Conservation (phyloP, 805 yeast species). For the Metschnikowia dekortorum region DNA sequence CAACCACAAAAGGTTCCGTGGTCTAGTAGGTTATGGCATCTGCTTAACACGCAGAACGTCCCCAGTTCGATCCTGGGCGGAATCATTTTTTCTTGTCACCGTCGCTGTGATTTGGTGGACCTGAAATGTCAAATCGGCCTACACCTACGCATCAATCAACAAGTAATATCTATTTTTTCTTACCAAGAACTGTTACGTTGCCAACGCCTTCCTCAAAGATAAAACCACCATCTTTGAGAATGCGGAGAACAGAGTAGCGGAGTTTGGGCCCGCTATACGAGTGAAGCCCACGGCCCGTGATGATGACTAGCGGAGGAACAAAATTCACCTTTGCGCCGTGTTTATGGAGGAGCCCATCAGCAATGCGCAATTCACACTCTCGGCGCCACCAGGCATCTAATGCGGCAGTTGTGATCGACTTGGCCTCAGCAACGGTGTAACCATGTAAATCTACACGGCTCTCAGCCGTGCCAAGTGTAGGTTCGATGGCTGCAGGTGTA, state of each 20-base stretch:
- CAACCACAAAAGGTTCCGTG: constrained; percentile 14
- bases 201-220: constrained; percentile 46
- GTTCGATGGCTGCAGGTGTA: neutral
- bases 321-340: constrained; percentile 34
- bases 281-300: constrained; percentile 73
- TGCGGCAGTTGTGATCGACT: constrained; percentile 29
- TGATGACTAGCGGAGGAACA: constrained; percentile 42
- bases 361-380: constrained; percentile 43
- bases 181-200: constrained; percentile 42
- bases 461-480: neutral
- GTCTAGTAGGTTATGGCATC: constrained; percentile 24
- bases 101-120: neutral
- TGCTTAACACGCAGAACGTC: constrained; percentile 25
- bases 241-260: constrained; percentile 36
- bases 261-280: constrained; percentile 53
- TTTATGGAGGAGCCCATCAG: constrained; percentile 33
- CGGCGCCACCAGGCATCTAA: constrained; percentile 59
- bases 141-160: neutral
- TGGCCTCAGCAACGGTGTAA: constrained; percentile 45
- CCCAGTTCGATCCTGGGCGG: constrained; percentile 26
- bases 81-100: constrained; percentile 13
- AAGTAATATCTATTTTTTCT: constrained; percentile 7
- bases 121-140: neutral
- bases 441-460: constrained; percentile 54
- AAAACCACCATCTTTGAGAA: constrained; percentile 36